A percentile compares a stretch with the other conserved stretches of the same genome.
These are phyloP conservation scores for Carex cristatella DNA, from an alignment of 176 grass and related monocot species.

Conservation along the genomic window DNA sequence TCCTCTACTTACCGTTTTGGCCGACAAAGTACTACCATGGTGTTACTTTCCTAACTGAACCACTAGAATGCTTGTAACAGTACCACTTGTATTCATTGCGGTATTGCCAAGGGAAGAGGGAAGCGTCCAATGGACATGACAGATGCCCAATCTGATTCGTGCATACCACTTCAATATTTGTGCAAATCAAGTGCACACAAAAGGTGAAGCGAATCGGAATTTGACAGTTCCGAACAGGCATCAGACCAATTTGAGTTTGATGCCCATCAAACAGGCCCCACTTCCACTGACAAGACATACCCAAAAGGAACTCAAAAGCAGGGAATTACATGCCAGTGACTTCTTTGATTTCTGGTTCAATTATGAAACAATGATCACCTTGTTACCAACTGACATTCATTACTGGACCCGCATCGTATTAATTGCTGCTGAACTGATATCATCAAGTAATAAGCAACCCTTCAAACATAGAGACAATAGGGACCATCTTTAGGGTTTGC, in stretches of 20 bases:
- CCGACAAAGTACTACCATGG: neutral
- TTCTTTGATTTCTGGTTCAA: neutral
- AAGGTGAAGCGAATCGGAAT: too few relatives aligned
- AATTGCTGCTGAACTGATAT: neutral
- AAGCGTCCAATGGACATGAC: too few relatives aligned
- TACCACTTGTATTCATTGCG: neutral
- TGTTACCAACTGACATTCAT: neutral
- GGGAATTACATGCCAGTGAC: neutral
- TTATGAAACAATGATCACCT: neutral
- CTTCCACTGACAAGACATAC: neutral
- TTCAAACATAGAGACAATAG: neutral
- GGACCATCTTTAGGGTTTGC: conserved; percentile 5
- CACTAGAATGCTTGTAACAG: neutral
- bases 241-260: too few relatives aligned
- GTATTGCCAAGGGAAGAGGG: neutral
- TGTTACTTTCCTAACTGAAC: neutral
- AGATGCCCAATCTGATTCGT: too few relatives aligned
- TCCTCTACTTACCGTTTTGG: neutral
- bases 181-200: too few relatives aligned
- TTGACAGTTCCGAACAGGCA: too few relatives aligned
- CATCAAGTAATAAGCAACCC: neutral
- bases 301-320: neutral
- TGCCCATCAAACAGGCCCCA: too few relatives aligned
- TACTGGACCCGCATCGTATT: neutral
- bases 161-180: too few relatives aligned